Evolutionary conservation across 164 flowering plant species (phyloP).

Genomic region (Dillenia turbinata): DNA sequence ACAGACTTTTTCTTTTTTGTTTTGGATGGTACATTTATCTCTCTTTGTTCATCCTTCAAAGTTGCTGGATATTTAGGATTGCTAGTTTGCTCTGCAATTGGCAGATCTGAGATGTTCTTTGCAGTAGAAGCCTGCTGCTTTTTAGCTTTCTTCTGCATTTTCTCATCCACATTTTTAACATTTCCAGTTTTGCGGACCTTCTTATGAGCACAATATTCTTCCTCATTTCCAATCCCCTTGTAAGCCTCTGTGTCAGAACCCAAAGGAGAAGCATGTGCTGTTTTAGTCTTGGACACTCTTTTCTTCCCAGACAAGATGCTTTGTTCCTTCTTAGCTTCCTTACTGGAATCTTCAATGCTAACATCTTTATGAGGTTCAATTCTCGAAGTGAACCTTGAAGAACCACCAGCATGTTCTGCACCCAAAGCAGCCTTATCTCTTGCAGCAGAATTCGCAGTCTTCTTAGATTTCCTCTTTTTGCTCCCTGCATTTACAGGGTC

Average conservation of each 20-base stretch:
- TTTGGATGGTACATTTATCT: conserved; percentile 14
- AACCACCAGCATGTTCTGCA: conserved; percentile 4
- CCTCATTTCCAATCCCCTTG: conserved; percentile 13
- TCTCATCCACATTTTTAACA: conserved; percentile 8
- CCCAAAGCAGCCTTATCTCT: conserved; percentile 5
- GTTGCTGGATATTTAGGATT: conserved; percentile 4
- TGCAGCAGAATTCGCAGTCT: conserved; percentile 15
- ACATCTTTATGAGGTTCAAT: conserved; percentile 10
- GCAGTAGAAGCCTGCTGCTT: conserved; percentile 20
- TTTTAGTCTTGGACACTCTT: conserved; percentile 5
- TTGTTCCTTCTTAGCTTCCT: conserved; percentile 11
- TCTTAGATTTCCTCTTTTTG: conserved; percentile 31
- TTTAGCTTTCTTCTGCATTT: conserved; percentile 24
- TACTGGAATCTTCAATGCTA: conserved; percentile 5
- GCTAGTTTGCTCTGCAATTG: conserved; percentile 12
- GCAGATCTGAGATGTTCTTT: conserved; percentile 12
- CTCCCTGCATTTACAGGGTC: conserved; percentile 17
- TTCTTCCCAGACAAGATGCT: conserved; percentile 8
- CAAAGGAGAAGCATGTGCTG: conserved; percentile 1
- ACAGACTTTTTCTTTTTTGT: conserved; percentile 13
- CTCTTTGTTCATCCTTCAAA: conserved; percentile 14
- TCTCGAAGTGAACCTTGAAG: conserved; percentile 8
- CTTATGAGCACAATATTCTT: conserved; percentile 10
- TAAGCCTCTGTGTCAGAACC: conserved; percentile 16
- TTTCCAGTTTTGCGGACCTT: conserved; percentile 13